These are phyloP conservation scores for Backusella psychrophila DNA, from an alignment of 192 early-diverging fungal genomes.

Conservation along the genomic window DNA sequence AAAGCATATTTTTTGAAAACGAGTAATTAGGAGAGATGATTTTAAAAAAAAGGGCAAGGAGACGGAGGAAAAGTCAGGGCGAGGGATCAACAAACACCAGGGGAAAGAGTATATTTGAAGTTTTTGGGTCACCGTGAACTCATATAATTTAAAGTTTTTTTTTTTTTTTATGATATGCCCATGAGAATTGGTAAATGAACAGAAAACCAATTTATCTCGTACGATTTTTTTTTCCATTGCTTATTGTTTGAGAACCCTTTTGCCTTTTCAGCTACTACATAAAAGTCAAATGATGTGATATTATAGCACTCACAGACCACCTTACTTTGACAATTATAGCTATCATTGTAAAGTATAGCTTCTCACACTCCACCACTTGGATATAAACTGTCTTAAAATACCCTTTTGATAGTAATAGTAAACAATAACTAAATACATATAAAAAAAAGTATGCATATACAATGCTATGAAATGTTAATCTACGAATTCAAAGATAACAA, in stretches of 20 bases:
- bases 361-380: neutral
- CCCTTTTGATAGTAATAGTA: neutral
- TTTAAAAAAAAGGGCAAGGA: neutral
- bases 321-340: neutral
- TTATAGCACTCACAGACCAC: neutral
- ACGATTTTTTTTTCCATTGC: neutral
- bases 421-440: neutral
- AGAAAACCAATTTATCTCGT: neutral
- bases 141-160: neutral
- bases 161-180: neutral
- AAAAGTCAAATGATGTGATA: conserved; percentile 3
- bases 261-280: neutral
- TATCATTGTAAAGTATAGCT: neutral
- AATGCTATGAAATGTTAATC: neutral
- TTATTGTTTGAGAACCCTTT: neutral
- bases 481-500: neutral
- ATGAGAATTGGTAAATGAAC: neutral
- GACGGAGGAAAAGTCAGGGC: neutral
- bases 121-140: neutral
- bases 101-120: neutral
- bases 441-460: neutral
- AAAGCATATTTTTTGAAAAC: neutral
- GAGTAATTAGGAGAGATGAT: neutral
- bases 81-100: neutral
- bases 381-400: neutral